Conservation (phyloP, 2,329 filamentous ascomycete species). For the Lecanicillium sp. region DNA sequence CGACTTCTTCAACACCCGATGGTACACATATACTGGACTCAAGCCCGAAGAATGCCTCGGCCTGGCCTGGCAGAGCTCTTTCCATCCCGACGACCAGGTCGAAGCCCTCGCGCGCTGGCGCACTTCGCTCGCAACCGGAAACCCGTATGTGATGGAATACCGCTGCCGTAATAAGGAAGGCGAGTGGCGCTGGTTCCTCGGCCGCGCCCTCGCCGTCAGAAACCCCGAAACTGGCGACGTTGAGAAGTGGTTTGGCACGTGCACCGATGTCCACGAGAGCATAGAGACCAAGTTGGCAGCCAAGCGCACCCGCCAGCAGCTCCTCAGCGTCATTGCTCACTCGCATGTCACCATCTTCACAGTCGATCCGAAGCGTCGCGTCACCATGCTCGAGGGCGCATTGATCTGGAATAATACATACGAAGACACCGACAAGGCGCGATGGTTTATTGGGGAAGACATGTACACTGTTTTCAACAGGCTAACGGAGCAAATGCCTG, state of each 20-base stretch:
- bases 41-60: constrained; percentile 57
- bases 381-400: constrained; percentile 67
- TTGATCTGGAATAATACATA: constrained; percentile 47
- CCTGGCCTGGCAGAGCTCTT: constrained; percentile 54
- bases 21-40: constrained; percentile 73
- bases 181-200: constrained; percentile 74
- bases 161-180: constrained; percentile 61
- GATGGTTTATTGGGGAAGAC: constrained; percentile 53
- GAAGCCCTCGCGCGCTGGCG: constrained; percentile 52
- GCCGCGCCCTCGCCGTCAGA: constrained; percentile 61
- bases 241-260: constrained; percentile 76
- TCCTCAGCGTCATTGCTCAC: constrained; percentile 67
- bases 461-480: constrained; percentile 59
- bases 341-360: constrained; percentile 72
- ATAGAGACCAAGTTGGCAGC: constrained; percentile 63
- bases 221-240: constrained; percentile 62
- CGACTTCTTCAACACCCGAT: constrained; percentile 72
- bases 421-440: constrained; percentile 33
- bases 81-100: constrained; percentile 64
- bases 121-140: constrained; percentile 59
- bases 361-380: constrained; percentile 53
- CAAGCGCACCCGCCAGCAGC: constrained; percentile 61
- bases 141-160: constrained; percentile 65
- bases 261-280: constrained; percentile 71
- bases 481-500: constrained; percentile 36